Evolutionary conservation across 140 eudicot species (phyloP), one percentile per base, ranked within the genome.

Genomic region (Senecio squalidus): DNA sequence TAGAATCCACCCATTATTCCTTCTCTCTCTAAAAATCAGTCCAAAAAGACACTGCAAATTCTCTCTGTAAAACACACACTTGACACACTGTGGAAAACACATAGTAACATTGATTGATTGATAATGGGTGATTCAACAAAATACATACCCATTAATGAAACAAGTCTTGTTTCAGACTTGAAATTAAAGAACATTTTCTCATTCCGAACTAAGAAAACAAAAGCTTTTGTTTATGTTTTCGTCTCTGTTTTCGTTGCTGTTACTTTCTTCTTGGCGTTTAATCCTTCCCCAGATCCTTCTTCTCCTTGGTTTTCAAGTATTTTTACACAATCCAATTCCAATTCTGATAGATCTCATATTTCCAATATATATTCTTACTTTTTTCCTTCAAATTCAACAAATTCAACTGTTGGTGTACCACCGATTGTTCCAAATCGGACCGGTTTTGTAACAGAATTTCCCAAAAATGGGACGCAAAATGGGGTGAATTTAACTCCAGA

Each of bases 241-340:
- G 48, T 83, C 11, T 66, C 84, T 20, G 60, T 75, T 45, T 80
- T 90, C 70, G 70, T 86, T 28, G 77, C 77, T 62, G 78, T 86
- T 69, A 80, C 95, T n/a, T 52, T 81, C 36, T 83, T 85, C 63
- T 70, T 90, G 28, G 94, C 98, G 4, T 83, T 90, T 59, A 78
- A 66, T 28, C 91, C 94, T 44, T 82, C 95, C 25, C 52, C 86
- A 10, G 71, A 78, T 44, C 76, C 97, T 58, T 69, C 92, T 58
- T 81, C 96, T 17, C 83, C 94, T 20, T 86, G 83, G 94, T 86
- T 82, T 65, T 53, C 85, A 6, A 80, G 67, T 48, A 78, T 80
- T 26, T 86, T 83, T 33, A 49, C 77, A 52, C 24, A 54, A 16
- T 16, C 29, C 15, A 38, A 17, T 63, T 6, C 47, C 4, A 47